Evolutionary conservation across 2,329 filamentous ascomycete genomes (phyloP).

Genomic region (Arthroderma sp.): DNA sequence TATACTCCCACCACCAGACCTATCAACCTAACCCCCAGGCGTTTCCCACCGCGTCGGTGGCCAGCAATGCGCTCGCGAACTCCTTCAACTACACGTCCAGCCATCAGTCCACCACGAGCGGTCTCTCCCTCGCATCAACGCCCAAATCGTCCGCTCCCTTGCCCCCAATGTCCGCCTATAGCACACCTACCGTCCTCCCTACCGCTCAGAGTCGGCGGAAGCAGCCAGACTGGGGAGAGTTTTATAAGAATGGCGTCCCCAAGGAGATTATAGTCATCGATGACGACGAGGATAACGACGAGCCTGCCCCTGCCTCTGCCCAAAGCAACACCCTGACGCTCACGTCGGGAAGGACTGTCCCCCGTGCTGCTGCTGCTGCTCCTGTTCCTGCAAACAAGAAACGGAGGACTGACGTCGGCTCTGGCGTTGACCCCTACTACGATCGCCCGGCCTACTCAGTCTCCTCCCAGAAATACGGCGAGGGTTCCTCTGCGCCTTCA

Average conservation of each 20-base stretch:
- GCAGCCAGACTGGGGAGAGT: conserved; percentile 61
- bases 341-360: conserved; percentile 12
- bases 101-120: conserved; percentile 18
- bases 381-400: conserved; percentile 49
- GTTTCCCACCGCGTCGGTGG: conserved; percentile 38
- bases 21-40: conserved; percentile 44
- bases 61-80: conserved; percentile 31
- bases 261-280: conserved; percentile 79
- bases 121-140: conserved; percentile 8
- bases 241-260: conserved; percentile 71
- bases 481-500: conserved; percentile 56
- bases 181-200: conserved; percentile 11
- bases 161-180: conserved; percentile 10
- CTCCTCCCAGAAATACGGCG: conserved; percentile 57
- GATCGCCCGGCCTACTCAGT: conserved; percentile 59
- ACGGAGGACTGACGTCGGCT: conserved; percentile 47
- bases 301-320: conserved; percentile 16
- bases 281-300: conserved; percentile 29
- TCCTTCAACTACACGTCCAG: conserved; percentile 34
- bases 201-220: conserved; percentile 15
- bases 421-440: conserved; percentile 50
- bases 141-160: conserved; percentile 5
- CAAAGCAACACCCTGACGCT: conserved; percentile 22
- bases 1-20: conserved; percentile 45
- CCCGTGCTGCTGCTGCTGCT: conserved; percentile 12